Evolutionary conservation across 805 yeast genomes (phyloP), one percentile per base, ranked within the genome.

Genomic region (Ogataea minuta): DNA sequence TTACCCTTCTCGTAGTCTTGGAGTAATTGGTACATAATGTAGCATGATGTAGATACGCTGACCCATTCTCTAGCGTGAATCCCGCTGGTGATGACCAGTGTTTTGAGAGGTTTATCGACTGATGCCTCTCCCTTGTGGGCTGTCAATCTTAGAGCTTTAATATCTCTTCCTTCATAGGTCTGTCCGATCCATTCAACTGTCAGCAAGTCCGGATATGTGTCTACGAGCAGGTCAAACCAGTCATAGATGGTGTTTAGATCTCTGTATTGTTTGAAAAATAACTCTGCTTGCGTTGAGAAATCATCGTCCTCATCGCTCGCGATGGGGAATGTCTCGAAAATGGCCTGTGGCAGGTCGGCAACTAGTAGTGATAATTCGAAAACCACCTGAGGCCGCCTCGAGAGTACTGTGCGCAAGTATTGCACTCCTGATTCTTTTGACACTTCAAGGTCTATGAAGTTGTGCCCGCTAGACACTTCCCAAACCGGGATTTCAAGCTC

Each of bases 21-120:
- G 33, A 78, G 53, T 43, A 86, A 45, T 57, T 69, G 60, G 54
- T 67, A 67, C 14, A 80, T 52, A 3, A 74, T 60, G 59, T 74
- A 85, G 44, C 86, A 74, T 1, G 78, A 81, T 0, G 91, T 71
- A 2, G 89, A 75, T 2, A 81, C 77, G 25, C 89, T 75, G 19
- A 87, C 72, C 96, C 96, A 89, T 59, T 89, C 97, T 36, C 97
- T 70, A 0, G 95, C 93, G 63, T 89, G 96, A 2, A 84, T 72
- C 2, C 95, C 96, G 26, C 90, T 90, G 1, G 91, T 79, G 6
- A 89, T 71, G 3, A 87, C 81, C 36, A 88, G 72, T 1, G 91
- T 84, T 58, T 72, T 74, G 31, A 74, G 67, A 7, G 64, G 45
- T 62, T 48, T 63, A 45, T 43, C 50, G 6, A 23, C 12, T n/a